phyloP scores from a whole-genome alignment of 345 rosid genomes.

The Rubroshorea leprosula region DNA sequence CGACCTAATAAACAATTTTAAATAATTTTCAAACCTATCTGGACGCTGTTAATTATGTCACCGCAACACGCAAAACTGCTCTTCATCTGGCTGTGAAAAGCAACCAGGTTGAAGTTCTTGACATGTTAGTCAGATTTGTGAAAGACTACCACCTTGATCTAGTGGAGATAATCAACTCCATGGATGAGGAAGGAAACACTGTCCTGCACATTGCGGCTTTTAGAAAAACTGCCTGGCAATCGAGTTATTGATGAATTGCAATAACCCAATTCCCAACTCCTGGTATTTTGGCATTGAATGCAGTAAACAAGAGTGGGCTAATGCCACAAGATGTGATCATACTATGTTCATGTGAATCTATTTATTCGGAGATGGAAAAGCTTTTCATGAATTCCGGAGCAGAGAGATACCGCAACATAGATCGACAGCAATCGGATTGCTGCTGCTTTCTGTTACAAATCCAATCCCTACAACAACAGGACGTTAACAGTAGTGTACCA shows the following conservation, averaged over 20 bases:
- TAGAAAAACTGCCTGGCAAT: conserved; percentile 33
- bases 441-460: background rate
- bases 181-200: conserved; percentile 38
- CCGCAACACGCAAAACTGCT: conserved; percentile 31
- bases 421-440: background rate
- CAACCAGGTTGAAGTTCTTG: conserved; percentile 19
- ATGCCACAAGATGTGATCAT: conserved; percentile 36
- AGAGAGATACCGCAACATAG: conserved; percentile 29
- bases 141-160: conserved; percentile 14
- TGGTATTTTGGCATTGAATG: conserved; percentile 28
- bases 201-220: conserved; percentile 32
- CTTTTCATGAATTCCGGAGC: conserved; percentile 20
- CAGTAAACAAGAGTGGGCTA: conserved; percentile 33
- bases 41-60: conserved; percentile 28
- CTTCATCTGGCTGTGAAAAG: conserved; percentile 34
- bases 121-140: conserved; percentile 27
- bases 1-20: no score
- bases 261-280: background rate
- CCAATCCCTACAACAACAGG: conserved; percentile 8
- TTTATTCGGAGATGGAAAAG: conserved; percentile 39
- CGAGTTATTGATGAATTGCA: conserved; percentile 10
- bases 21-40: conserved; percentile 25
- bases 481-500: no score
- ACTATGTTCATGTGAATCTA: conserved; percentile 51
- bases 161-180: conserved; percentile 22